Base-by-base conservation (phyloP, 345 rosid genomes). In the Aquilaria malaccensis region DNA sequence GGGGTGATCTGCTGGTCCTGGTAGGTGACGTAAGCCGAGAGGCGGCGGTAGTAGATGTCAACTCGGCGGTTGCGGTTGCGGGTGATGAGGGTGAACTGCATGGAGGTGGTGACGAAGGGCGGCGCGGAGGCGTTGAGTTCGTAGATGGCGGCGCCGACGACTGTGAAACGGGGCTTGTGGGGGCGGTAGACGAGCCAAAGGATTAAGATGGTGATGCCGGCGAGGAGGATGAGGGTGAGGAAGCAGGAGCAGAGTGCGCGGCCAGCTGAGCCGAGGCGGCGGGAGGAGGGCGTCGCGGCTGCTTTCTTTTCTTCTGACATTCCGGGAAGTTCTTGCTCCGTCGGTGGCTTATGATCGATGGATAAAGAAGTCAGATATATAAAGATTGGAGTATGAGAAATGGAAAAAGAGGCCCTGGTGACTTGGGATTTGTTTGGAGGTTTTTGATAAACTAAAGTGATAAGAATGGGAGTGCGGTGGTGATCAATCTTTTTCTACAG, bases 101-200 rank as follows among this genome's bases (percentile, higher is more conserved):
- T 77, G 76, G 87, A 71, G 61, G 90, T 66, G 54, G 87, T 66
- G 52, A 90, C 65, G 62, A 74, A 68, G 51, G 92, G 85, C 0
- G 85, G 84, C 2, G 85, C 45, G 0, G 88, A 67, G 68, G 77
- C 54, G 67, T 90, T 90, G 37, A 90, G 83, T 49, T 64, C 74
- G 71, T 90, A 87, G 30, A 90, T 59, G 22, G 95, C 92, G 1
- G 81, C 92, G 22, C 67, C 85, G 45, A 73, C 74, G 7, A 90
- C 92, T 2, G 76, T 68, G 75, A 85, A 88, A 30, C 53, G 81
- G n/a, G 97, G 97, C 54, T 76, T 76, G 53, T 80, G 65, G 50
- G 97, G 97, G 33, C 92, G 82, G 79, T 90, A 87, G 54, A 85
- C 66, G 37, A 87, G 80, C 79, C 78, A 90, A 74, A 85, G 67